Conservation (phyloP, 2,329 filamentous ascomycete species). For the Aspergillus hiratsukae region DNA sequence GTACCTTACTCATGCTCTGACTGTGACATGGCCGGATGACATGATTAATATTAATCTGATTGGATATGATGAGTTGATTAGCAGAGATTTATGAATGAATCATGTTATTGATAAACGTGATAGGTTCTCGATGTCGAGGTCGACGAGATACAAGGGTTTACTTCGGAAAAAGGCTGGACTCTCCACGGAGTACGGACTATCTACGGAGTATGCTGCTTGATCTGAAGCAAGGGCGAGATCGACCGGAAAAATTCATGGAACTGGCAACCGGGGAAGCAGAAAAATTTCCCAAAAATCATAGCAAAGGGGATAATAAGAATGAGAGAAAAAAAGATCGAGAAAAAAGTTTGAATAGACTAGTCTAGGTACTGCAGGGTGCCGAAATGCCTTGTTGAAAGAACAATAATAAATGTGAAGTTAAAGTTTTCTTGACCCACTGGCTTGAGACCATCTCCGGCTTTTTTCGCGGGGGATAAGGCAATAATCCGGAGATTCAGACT, state of each 20-base stretch:
- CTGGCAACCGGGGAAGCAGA: neutral
- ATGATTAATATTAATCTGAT: neutral
- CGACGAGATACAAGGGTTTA: neutral
- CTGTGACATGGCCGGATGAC: neutral
- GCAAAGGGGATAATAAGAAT: neutral
- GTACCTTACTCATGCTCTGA: neutral
- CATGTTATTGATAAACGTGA: neutral
- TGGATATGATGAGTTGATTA: neutral
- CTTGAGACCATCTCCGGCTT: slow-evolving; percentile 11
- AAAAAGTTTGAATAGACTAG: neutral
- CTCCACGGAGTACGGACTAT: neutral
- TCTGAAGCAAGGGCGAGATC: neutral
- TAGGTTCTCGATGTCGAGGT: neutral
- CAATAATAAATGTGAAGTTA: neutral
- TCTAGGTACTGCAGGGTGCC: neutral
- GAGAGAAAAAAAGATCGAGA: neutral
- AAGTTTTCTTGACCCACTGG: neutral
- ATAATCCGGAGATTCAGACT: slow-evolving; percentile 14
- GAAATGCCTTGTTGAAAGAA: neutral
- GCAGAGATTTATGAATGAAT: neutral
- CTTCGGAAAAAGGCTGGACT: neutral
- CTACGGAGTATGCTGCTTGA: neutral
- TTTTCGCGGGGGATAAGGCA: slow-evolving; percentile 27
- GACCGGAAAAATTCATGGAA: neutral
- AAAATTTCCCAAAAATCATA: neutral